Percentiles rank a stretch among this genome's conserved stretches.
These are phyloP conservation scores for Albatrellus sp. DNA, from an alignment of 1,284 basidiomycete genomes.

Conservation along the genomic window DNA sequence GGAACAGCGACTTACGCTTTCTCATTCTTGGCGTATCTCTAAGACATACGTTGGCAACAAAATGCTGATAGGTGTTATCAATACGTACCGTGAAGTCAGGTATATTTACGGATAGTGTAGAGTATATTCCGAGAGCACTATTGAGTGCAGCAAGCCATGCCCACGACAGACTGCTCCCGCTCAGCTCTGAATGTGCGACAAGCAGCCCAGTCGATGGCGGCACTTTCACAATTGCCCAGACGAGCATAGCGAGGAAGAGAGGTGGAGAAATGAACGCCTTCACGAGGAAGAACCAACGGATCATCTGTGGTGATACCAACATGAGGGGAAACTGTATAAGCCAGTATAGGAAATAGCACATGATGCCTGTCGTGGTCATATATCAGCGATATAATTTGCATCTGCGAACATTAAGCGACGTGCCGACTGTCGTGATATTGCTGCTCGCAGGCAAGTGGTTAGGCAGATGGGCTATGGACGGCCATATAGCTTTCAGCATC, in stretches of 20 bases:
- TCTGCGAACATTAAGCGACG: slow-evolving; percentile 9
- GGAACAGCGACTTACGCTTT: slow-evolving; percentile 28
- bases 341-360: slow-evolving; percentile 77
- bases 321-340: slow-evolving; percentile 59
- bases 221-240: slow-evolving; percentile 62
- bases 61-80: no score
- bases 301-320: slow-evolving; percentile 63
- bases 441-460: slow-evolving; percentile 49
- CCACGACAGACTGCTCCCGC: slow-evolving; percentile 48
- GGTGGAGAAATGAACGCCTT: slow-evolving; percentile 32
- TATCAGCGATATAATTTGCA: neutral
- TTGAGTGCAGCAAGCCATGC: slow-evolving; percentile 65
- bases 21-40: slow-evolving; percentile 54
- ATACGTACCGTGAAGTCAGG: slow-evolving; percentile 54
- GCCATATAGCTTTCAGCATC: slow-evolving; percentile 75
- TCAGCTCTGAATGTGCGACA: slow-evolving; percentile 29
- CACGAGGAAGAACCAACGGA: slow-evolving; percentile 60
- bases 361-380: slow-evolving; percentile 28
- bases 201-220: slow-evolving; percentile 41
- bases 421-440: slow-evolving; percentile 53
- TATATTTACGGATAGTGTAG: slow-evolving; percentile 60
- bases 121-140: slow-evolving; percentile 54
- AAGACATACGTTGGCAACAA: neutral
- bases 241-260: slow-evolving; percentile 23
- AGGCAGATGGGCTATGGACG: slow-evolving; percentile 46